These are phyloP conservation scores for Magnaporthiopsis rhizophila DNA, from an alignment of 2,329 filamentous ascomycete species.

Conservation along the genomic window DNA sequence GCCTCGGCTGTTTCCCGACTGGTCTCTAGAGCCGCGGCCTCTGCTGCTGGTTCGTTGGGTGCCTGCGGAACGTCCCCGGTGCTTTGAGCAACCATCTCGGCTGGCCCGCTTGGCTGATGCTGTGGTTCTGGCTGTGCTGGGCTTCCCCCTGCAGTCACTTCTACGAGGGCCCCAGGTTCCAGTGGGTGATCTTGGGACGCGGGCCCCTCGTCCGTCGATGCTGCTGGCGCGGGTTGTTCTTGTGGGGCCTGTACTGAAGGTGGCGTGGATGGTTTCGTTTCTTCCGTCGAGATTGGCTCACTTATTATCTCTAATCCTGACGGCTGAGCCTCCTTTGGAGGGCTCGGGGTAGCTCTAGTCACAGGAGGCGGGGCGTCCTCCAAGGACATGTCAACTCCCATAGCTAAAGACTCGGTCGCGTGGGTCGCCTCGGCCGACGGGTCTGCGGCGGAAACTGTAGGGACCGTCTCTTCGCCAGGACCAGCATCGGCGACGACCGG, in stretches of 20 bases:
- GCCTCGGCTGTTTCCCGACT: background rate
- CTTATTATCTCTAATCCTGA: background rate
- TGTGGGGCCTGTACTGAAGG: background rate
- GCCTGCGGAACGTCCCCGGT: background rate
- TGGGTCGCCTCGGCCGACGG: background rate
- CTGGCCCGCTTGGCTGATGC: background rate
- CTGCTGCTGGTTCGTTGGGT: background rate
- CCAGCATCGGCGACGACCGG: background rate
- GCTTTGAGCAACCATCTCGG: background rate
- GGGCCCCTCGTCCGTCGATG: background rate
- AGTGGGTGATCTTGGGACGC: background rate
- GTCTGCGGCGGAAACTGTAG: background rate
- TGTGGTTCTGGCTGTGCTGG: background rate
- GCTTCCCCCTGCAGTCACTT: background rate
- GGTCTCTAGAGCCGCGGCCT: background rate
- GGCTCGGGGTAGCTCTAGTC: background rate
- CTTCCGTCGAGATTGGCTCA: background rate
- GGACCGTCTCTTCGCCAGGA: no score
- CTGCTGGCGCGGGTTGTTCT: background rate
- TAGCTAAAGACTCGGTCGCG: background rate
- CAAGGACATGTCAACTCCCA: background rate
- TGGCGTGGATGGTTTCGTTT: background rate
- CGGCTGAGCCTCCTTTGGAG: background rate
- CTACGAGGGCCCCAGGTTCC: background rate
- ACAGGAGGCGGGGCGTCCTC: background rate